Percentiles rank a stretch among this genome's conserved stretches.
Conservation (phyloP, 2,329 filamentous ascomycete species). For the Xenosphaeropsis pyriputrescens region DNA sequence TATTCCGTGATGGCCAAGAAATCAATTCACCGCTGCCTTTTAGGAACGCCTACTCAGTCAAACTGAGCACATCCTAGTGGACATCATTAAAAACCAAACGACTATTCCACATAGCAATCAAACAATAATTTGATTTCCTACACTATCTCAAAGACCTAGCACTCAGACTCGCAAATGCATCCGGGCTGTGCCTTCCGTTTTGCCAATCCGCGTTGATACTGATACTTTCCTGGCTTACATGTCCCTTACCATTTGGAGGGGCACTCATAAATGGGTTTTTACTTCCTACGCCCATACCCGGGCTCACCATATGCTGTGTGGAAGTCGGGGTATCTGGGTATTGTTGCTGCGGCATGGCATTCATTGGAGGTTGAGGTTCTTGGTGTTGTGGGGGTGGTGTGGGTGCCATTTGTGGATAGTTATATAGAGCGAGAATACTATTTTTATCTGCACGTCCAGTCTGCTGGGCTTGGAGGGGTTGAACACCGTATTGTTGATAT, state of each 20-base stretch:
- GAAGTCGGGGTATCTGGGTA: constrained; percentile 4
- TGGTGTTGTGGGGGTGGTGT: constrained; percentile 4
- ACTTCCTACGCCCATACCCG: constrained; percentile 7
- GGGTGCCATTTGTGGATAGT: constrained; percentile 24
- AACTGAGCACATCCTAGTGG: too few species aligned
- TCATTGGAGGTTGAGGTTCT: background rate
- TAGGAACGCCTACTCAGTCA: too few species aligned
- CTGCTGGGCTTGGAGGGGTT: constrained; percentile 14
- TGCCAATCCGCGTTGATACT: constrained; percentile 31
- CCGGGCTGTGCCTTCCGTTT: constrained; percentile 62
- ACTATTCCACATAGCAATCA: too few species aligned
- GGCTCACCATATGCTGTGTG: background rate
- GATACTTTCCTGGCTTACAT: constrained; percentile 57
- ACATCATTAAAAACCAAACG: too few species aligned
- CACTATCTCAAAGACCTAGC: constrained; percentile 15
- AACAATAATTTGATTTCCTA: background rate
- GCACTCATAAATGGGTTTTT: constrained; percentile 18
- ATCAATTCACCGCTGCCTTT: too few species aligned
- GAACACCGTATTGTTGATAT: constrained; percentile 17
- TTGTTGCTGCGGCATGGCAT: background rate
- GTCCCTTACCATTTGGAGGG: constrained; percentile 18
- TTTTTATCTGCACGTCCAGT: constrained; percentile 48
- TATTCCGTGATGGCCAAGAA: too few species aligned
- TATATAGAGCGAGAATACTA: constrained; percentile 64
- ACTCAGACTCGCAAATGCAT: constrained; percentile 59